Evolutionary conservation across 1,139 yeast species (phyloP).

Genomic region (Pichia sp.): DNA sequence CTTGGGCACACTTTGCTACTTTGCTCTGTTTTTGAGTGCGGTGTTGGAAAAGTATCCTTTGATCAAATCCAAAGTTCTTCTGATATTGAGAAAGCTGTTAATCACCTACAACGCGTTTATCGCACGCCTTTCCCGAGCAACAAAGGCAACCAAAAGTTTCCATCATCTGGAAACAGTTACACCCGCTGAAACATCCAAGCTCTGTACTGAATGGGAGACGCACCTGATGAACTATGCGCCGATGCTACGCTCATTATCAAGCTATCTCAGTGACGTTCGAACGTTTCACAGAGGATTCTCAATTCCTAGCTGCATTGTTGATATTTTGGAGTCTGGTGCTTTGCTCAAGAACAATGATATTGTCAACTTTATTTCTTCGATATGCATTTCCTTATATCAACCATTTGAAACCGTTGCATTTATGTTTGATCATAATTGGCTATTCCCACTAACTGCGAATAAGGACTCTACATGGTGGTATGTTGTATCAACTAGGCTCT

Average conservation of each 20-base stretch:
- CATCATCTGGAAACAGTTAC: neutral
- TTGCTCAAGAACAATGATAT: slow-evolving; percentile 27
- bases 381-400: slow-evolving; percentile 31
- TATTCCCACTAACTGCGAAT: slow-evolving; percentile 34
- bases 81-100: neutral
- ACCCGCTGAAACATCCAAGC: neutral
- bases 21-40: slow-evolving; percentile 23
- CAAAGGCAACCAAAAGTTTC: no score
- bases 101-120: neutral
- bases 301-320: slow-evolving; percentile 42
- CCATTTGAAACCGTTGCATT: slow-evolving; percentile 52
- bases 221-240: neutral
- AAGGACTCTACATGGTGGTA: slow-evolving; percentile 19
- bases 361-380: slow-evolving; percentile 22
- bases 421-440: slow-evolving; percentile 50
- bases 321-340: slow-evolving; percentile 21
- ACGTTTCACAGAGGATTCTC: slow-evolving; percentile 50
- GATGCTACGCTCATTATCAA: slow-evolving; percentile 27
- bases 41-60: slow-evolving; percentile 19
- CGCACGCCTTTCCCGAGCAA: neutral
- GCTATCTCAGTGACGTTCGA: slow-evolving; percentile 45
- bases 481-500: slow-evolving; percentile 44
- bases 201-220: neutral
- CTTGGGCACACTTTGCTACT: slow-evolving; percentile 28
- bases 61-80: neutral